Evolutionary conservation across 2,329 filamentous ascomycete species (phyloP), one percentile per base, ranked within the genome.

Genomic region (Fusarium sp.): DNA sequence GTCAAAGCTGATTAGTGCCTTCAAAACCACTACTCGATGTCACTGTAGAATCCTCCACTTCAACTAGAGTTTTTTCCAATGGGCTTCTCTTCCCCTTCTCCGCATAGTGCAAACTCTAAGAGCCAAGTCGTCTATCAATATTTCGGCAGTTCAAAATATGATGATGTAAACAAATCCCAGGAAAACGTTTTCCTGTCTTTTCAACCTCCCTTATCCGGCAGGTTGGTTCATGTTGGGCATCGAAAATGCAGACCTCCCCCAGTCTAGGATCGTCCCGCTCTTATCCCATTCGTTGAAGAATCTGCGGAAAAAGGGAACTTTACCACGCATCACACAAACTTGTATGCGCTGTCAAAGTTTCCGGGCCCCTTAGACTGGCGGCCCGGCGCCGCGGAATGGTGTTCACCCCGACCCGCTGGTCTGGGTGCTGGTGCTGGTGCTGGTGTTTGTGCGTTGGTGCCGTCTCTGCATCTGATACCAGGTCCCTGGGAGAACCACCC

Each of bases 201-300:
- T 46, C 26, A 26, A n/a, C 26, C 34, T 52, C 53, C 64, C 56
- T 28, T 45, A 39, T 49, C 66, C 63, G 57, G 67, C 43, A 56
- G 64, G 38, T 64, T 54, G 67, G 67, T 68, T 62, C 59, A 62
- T 51, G 36, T 69, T 70, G 66, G 67, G 67, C 63, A 70, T 50
- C 63, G 53, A 70, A 54, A 49, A 44, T 45, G 18, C 28, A 64
- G 53, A 43, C 46, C 26, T 14, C 58, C 63, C 51, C 39, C 28
- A 36, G 39, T 15, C 33, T 58, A 33, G 48, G 52, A 63, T 58
- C 43, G 49, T 61, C 64, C 68, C 55, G 67, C 58, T 20, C 34
- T 36, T 20, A 50, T 51, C 63, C 57, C 43, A 70, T 70, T 70
- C 63, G 67, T 33, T 52, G 24, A 53, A 33, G 53, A 33, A 4